Base-by-base conservation (phyloP, 805 yeast genomes). In the Zygoascus bituminiphila region DNA sequence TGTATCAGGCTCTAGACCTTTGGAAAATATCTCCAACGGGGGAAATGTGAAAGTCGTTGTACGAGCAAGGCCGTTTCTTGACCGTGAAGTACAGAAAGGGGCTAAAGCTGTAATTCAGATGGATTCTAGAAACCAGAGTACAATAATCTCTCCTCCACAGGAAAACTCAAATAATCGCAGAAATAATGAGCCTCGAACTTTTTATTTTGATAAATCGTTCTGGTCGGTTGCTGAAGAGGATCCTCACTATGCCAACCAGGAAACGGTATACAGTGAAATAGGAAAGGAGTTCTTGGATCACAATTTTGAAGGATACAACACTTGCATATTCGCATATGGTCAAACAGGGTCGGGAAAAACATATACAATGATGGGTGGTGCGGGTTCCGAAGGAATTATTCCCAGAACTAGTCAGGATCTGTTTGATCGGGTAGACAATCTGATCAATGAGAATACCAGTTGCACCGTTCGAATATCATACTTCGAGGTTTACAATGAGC, bases 301-400 rank as follows among this genome's bases (percentile, higher is more conserved):
- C 68, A 71, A 85, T 2, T 61, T 84, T 45, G 76, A 75, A 53
- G 95, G 95, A 0, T 80, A 73, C 61, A 81, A 83, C 54, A 82
- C 84, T 1, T 82, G 87, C 59, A 79, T 83, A 1, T 78, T 82
- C 62, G 88, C 88, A 1, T 82, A 83, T 57, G 89, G 88, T 4
- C 95, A 87, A 62, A 87, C 95, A 0, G 89, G 85, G 1, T 75
- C 93, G 0, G 95, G 95, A 0, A 86, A 86, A 59, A 80, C 94
- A 0, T 81, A 77, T 64, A 87, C 95, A 0, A 85, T 86, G 93
- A 76, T 86, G 66, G 84, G 86, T 0, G 54, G 71, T 9, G 57
- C 65, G 1, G 61, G 59, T 2, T 41, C 44, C 4, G 67, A 73
- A 2, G 95, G 95, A 0, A 68, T 85, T 61, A 80, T 85, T 37